These are phyloP conservation scores for Brassica carinata DNA, from an alignment of 345 rosid genomes.

Conservation along the genomic window DNA sequence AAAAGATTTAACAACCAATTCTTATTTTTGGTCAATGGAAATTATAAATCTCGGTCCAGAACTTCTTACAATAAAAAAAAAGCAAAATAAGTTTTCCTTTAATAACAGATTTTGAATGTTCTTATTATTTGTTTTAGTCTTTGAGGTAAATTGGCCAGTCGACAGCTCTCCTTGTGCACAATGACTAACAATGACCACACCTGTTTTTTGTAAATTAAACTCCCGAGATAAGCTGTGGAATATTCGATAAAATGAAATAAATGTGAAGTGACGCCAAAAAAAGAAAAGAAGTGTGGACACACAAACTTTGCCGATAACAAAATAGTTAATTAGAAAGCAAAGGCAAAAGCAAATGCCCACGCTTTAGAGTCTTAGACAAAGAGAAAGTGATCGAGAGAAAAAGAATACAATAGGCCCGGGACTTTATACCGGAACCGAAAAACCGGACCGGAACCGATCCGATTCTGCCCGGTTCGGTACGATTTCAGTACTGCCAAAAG, in stretches of 20 bases:
- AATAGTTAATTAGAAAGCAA: conserved; percentile 2
- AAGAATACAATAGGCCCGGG: no score
- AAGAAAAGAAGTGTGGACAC: conserved; percentile 20
- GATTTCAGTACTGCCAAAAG: no score
- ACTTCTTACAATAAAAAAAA: no score
- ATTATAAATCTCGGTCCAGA: no score
- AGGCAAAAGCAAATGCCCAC: conserved; percentile 31
- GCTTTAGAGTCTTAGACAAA: conserved; percentile 33
- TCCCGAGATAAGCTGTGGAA: neutral
- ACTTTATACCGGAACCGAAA: no score
- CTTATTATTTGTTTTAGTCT: neutral
- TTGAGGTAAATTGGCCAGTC: conserved; percentile 2
- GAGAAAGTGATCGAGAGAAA: conserved; percentile 29
- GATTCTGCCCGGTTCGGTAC: no score
- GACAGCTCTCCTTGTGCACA: conserved; percentile 4
- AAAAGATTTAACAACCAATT: no score
- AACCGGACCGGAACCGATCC: no score
- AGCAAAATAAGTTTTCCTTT: conserved; percentile 1
- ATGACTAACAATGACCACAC: conserved; percentile 9
- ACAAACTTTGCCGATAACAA: neutral
- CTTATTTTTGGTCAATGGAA: no score
- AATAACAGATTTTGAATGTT: neutral
- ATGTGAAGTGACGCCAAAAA: conserved; percentile 17
- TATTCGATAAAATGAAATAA: neutral
- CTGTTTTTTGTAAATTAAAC: neutral